Conservation (phyloP, 2,329 filamentous ascomycete species). For the Dendryphion nanum region DNA sequence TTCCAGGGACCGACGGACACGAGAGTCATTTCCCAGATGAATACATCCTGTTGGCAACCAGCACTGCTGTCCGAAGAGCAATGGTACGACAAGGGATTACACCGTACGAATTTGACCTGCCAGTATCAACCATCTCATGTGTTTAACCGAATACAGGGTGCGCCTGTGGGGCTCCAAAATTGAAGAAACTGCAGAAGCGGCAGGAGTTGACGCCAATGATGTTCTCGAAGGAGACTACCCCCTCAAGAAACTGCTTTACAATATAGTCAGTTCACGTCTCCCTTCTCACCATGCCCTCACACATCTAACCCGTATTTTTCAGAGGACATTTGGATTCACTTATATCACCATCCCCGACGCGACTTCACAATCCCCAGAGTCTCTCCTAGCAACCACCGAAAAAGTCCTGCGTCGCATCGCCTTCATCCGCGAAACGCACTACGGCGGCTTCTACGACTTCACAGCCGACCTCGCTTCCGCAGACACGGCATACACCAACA, state of each 20-base stretch:
- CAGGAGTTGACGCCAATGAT: neutral
- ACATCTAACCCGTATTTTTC: slow-evolving; percentile 10
- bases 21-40: slow-evolving; percentile 64
- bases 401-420: slow-evolving; percentile 76
- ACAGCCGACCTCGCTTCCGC: slow-evolving; percentile 83
- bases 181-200: too few species aligned
- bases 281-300: neutral
- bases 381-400: slow-evolving; percentile 67
- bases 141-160: slow-evolving; percentile 20
- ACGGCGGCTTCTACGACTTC: slow-evolving; percentile 85
- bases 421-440: slow-evolving; percentile 87
- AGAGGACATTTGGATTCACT: slow-evolving; percentile 72
- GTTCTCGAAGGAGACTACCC: slow-evolving; percentile 1
- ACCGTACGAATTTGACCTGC: slow-evolving; percentile 21
- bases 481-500: slow-evolving; percentile 87
- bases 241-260: too few species aligned
- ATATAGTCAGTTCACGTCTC: slow-evolving; percentile 56
- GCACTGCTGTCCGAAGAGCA: slow-evolving; percentile 34
- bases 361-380: slow-evolving; percentile 39
- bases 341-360: slow-evolving; percentile 69
- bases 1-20: slow-evolving; percentile 60
- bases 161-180: slow-evolving; percentile 41
- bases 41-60: slow-evolving; percentile 54
- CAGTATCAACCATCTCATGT: neutral
- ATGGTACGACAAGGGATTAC: slow-evolving; percentile 24